phyloP scores from a whole-genome alignment of 164 flowering plant species.

The Nelumbo lutea region DNA sequence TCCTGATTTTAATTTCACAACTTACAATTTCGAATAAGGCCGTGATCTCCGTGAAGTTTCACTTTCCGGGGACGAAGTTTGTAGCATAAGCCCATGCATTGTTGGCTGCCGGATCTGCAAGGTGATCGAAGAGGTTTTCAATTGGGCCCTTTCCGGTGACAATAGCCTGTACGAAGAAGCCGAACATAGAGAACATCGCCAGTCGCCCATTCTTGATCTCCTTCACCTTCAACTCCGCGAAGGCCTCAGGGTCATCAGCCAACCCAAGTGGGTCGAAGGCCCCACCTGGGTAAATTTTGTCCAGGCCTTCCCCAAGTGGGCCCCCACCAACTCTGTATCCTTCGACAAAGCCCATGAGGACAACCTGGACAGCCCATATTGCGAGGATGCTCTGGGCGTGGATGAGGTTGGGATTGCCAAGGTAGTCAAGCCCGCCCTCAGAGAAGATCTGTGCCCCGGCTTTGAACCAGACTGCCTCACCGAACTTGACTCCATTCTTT shows the following conservation, averaged over 20 bases:
- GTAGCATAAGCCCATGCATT: conserved; percentile 61
- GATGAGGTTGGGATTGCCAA: conserved; percentile 26
- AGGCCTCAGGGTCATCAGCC: conserved; percentile 82
- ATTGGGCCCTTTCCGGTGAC: conserved; percentile 81
- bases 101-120: conserved; percentile 72
- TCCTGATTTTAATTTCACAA: too few species aligned
- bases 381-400: conserved; percentile 31
- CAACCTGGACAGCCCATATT: conserved; percentile 25
- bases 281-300: conserved; percentile 23
- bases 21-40: too few species aligned
- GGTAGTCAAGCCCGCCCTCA: conserved; percentile 24
- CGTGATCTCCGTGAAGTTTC: conserved; percentile 9
- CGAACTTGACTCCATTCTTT: conserved; percentile 21
- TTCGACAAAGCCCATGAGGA: conserved; percentile 26
- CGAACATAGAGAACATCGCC: too few species aligned
- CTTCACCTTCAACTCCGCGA: conserved; percentile 29
- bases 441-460: conserved; percentile 30
- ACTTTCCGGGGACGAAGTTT: conserved; percentile 77
- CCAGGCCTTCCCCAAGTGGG: conserved; percentile 25
- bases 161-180: conserved; percentile 76
- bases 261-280: conserved; percentile 53
- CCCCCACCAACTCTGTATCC: conserved; percentile 26
- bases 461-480: conserved; percentile 20
- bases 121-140: conserved; percentile 69
- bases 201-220: too few species aligned